Conservation (phyloP, 257 asterid species). For the Lithospermum erythrorhizon region DNA sequence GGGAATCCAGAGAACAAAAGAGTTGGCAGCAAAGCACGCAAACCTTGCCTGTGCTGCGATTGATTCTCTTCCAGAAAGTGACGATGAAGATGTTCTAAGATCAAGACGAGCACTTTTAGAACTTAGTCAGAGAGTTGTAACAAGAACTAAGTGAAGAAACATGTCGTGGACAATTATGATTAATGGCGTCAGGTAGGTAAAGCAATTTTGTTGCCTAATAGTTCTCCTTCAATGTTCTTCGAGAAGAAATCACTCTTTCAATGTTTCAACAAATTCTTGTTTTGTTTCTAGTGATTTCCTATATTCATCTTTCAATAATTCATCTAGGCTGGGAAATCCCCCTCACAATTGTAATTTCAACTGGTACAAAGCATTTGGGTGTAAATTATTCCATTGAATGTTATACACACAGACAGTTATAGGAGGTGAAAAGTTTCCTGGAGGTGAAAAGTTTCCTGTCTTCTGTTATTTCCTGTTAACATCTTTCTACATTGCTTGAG, state of each 20-base stretch:
- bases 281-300: background rate
- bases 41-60: slow-evolving; percentile 76
- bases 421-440: too few relatives aligned
- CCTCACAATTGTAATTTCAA: background rate
- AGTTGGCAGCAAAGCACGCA: slow-evolving; percentile 78
- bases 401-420: too few relatives aligned
- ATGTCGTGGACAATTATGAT: background rate
- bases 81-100: slow-evolving; percentile 57
- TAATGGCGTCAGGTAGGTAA: background rate
- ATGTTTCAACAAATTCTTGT: background rate
- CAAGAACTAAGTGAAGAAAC: slow-evolving; percentile 45
- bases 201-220: slow-evolving; percentile 14
- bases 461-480: slow-evolving; percentile 1
- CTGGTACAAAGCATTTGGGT: too few relatives aligned
- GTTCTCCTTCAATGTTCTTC: background rate
- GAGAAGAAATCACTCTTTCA: background rate
- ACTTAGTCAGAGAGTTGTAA: slow-evolving; percentile 66
- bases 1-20: slow-evolving; percentile 76
- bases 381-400: too few relatives aligned
- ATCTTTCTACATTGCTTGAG: too few relatives aligned
- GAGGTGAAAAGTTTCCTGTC: too few relatives aligned
- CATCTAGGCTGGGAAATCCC: background rate
- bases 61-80: slow-evolving; percentile 55
- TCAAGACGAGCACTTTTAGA: slow-evolving; percentile 85
- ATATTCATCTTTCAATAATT: background rate